Conservation (phyloP, 179 eudicot species). For the Pouteria campechiana region DNA sequence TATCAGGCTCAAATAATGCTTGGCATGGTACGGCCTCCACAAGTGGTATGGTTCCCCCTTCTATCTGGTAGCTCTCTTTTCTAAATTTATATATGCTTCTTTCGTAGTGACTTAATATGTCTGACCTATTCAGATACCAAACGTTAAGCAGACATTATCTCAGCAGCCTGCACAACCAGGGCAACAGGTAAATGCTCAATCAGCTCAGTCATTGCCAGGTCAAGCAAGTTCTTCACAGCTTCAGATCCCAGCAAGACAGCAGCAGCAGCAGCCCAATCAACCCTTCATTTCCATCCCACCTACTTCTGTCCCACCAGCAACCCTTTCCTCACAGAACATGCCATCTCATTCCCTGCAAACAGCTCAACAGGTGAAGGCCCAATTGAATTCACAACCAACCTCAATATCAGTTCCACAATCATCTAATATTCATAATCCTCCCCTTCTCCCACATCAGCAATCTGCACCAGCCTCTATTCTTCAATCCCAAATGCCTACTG, state of each 20-base stretch:
- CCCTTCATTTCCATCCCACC: constrained; percentile 26
- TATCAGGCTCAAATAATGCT: constrained; percentile 94
- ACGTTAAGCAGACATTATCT: constrained; percentile 31
- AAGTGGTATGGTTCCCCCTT: constrained; percentile 29
- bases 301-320: constrained; percentile 21
- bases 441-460: constrained; percentile 36
- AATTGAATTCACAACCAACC: constrained; percentile 32
- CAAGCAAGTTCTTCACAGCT: constrained; percentile 34
- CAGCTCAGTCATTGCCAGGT: constrained; percentile 33
- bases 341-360: constrained; percentile 34
- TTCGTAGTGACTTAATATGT: background rate
- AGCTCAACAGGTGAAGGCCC: constrained; percentile 37
- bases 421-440: constrained; percentile 46
- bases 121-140: constrained; percentile 24
- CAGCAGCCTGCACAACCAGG: constrained; percentile 29
- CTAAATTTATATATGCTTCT: background rate
- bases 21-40: constrained; percentile 80
- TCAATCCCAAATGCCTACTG: constrained; percentile 50
- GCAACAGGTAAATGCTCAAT: constrained; percentile 41
- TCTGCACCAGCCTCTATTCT: constrained; percentile 37
- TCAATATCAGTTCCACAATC: constrained; percentile 39
- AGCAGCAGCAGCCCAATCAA: constrained; percentile 43
- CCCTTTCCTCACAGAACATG: constrained; percentile 34
- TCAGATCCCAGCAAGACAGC: constrained; percentile 33
- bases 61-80: background rate